phyloP scores from a whole-genome alignment of 2,329 filamentous ascomycete species.

The Akanthomyces uredinophilus region DNA sequence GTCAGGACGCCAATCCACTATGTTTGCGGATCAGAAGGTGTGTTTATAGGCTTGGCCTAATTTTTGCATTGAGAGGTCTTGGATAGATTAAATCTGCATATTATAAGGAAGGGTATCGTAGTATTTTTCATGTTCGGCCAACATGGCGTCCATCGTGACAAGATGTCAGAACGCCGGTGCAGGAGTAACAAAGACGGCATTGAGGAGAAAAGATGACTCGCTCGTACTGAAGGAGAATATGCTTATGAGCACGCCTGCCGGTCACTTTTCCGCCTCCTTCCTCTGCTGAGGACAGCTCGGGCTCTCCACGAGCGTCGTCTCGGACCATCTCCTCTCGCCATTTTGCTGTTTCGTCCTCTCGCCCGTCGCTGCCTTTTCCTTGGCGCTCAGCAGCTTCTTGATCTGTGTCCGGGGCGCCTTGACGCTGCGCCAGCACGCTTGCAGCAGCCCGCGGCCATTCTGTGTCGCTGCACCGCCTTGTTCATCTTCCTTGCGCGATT shows the following conservation, averaged over 20 bases:
- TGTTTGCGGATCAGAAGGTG: not conserved
- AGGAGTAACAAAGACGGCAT: not conserved
- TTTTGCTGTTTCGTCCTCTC: not conserved
- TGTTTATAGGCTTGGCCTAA: not conserved
- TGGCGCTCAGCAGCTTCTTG: not conserved
- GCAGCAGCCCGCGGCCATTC: not conserved
- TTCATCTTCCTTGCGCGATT: not conserved
- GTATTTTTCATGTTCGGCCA: not conserved
- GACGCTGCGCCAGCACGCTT: not conserved
- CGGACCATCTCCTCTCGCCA: not conserved
- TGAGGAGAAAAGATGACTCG: not conserved
- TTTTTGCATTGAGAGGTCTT: not conserved
- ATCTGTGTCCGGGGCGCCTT: not conserved
- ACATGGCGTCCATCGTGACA: not conserved
- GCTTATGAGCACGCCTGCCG: too few relatives aligned
- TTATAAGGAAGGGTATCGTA: not conserved
- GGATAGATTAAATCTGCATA: not conserved
- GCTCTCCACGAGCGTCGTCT: not conserved
- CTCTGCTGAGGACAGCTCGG: not conserved
- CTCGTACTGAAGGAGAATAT: not conserved
- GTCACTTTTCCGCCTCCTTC: not conserved
- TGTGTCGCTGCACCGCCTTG: too few relatives aligned
- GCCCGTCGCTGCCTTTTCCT: not conserved
- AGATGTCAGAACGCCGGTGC: not conserved
- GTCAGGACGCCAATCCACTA: too few relatives aligned